Base-by-base conservation (phyloP, 2,329 filamentous ascomycete species). In the Hypoxylon sp. region DNA sequence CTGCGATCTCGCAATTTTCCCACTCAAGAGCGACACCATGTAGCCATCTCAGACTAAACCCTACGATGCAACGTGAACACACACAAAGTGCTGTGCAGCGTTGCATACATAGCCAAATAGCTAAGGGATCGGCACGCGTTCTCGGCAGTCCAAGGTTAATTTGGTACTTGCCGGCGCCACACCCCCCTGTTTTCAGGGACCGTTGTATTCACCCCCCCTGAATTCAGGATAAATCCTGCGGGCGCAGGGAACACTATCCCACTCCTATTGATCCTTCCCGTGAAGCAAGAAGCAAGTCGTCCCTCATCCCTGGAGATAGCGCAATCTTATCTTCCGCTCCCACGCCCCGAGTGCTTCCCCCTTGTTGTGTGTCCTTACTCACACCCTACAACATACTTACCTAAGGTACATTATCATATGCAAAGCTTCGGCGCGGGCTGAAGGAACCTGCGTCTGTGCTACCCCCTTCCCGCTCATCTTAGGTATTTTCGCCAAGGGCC, bases 201-300 rank as follows among this genome's bases (percentile, higher is more conserved):
- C 59, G 62, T 67, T 57, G 62, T 47, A 67, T 64, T 61, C 57
- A 67, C 54, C 64, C 64, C 54, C 30, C 30, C 46, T 62, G 55
- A 60, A 65, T 67, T 67, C 63, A 67, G 65, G 34, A 67, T 67
- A 67, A 67, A 67, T 67, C 19, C 56, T 52, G 48, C 62, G 56
- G 58, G 58, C 37, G 43, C 55, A 65, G 56, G 58, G 58, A 56
- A 65, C 28, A 58, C 55, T 34, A 51, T 50, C 20, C 64, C 56
- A 58, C 56, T 51, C 56, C 58, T 62, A 37, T 41, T 39, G 58
- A 65, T 65, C 62, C 58, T 62, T 59, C 55, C 65, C 62, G 62
- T 41, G 28, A 34, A 24, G 19, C 34, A 24, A 11, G n/a, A 24
- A 11, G n/a, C 19, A 26, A 32, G 19, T 11, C 8, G 8, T 10